Conservation (phyloP, 2,329 filamentous ascomycete genomes). For the Arthrobotrys iridis region DNA sequence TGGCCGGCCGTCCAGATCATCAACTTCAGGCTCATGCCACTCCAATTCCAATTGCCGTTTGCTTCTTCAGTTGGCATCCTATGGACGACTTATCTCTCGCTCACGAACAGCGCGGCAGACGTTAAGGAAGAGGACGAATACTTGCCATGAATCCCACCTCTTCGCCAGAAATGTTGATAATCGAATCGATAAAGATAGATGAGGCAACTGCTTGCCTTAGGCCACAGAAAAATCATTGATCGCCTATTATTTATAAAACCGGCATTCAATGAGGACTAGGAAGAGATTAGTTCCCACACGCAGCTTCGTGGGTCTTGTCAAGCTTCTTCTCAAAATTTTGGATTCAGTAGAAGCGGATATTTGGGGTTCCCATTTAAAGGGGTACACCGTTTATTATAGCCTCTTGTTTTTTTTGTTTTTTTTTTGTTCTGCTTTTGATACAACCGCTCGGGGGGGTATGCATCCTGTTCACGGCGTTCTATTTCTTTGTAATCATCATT, state of each 20-base stretch:
- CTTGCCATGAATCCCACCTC: slow-evolving; percentile 3
- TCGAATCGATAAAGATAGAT: not conserved
- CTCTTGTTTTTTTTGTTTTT: not conserved
- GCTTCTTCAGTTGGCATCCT: slow-evolving; percentile 95
- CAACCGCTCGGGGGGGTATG: slow-evolving; percentile 2
- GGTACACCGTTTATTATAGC: too few species aligned
- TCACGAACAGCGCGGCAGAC: slow-evolving; percentile 87
- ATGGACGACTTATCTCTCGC: slow-evolving; percentile 95
- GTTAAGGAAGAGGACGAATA: slow-evolving; percentile 58
- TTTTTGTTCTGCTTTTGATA: not conserved
- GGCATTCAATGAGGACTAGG: not conserved
- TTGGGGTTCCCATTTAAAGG: too few species aligned
- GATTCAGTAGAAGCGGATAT: too few species aligned
- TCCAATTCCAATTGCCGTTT: slow-evolving; percentile 96
- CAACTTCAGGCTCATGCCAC: slow-evolving; percentile 94
- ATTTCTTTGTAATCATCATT: too few species aligned
- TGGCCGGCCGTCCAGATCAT: slow-evolving; percentile 97
- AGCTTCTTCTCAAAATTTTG: too few species aligned
- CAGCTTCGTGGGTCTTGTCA: too few species aligned
- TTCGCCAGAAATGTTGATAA: not conserved
- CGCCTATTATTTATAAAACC: slow-evolving; percentile 53
- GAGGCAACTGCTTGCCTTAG: not conserved
- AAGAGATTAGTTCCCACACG: too few species aligned
- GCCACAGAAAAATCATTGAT: not conserved
- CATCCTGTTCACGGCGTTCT: slow-evolving; percentile 33